Conservation (phyloP, 83 land plant genomes). For the Picea abies region DNA sequence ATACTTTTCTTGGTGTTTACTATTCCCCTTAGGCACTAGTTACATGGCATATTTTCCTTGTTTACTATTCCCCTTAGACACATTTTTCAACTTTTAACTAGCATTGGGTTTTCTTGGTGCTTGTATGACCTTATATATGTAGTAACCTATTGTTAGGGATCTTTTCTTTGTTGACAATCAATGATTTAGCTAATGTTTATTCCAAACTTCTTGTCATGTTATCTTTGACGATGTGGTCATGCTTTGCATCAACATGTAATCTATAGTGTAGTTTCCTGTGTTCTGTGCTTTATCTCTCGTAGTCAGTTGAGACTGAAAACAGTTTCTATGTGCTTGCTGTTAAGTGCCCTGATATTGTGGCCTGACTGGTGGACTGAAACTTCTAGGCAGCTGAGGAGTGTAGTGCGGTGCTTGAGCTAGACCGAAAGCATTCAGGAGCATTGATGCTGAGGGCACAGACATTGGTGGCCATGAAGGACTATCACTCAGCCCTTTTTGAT, state of each 20-base stretch:
- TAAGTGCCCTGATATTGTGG: background rate
- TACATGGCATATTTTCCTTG: too few species aligned
- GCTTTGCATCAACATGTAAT: background rate
- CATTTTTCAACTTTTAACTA: background rate
- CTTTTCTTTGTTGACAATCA: background rate
- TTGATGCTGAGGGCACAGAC: slow-evolving; percentile 99
- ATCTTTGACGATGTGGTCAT: background rate
- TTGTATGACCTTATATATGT: background rate
- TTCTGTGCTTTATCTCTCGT: background rate
- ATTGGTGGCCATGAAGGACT: slow-evolving; percentile 90
- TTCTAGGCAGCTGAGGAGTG: slow-evolving; percentile 95
- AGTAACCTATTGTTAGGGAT: background rate
- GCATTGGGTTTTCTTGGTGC: background rate
- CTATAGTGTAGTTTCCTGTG: background rate
- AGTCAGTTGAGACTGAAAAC: background rate
- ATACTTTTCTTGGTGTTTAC: background rate
- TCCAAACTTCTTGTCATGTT: background rate
- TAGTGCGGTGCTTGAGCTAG: slow-evolving; percentile 91
- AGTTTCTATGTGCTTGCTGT: background rate
- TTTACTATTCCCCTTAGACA: too few species aligned
- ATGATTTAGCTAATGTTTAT: background rate
- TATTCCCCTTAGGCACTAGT: background rate
- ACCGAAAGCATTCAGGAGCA: slow-evolving; percentile 91
- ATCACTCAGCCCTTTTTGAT: slow-evolving; percentile 96
- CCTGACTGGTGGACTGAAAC: slow-evolving; percentile 1